Percentiles rank a stretch among this genome's conserved stretches.
Conservation (phyloP, 768 basidiomycete genomes). For the Scleroderma citrinum region DNA sequence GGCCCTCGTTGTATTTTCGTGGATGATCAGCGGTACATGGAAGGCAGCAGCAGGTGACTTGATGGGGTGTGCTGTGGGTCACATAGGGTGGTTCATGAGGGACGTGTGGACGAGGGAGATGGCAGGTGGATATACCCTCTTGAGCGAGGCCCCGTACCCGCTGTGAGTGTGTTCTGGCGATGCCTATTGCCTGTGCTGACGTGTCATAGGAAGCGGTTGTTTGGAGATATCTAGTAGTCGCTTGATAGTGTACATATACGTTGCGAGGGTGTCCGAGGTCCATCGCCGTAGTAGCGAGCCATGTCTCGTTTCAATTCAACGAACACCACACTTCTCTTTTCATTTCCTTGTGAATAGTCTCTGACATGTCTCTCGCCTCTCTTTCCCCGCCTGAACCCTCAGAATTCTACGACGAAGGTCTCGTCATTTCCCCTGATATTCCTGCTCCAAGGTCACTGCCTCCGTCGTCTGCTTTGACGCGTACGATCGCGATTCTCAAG, state of each 20-base stretch:
- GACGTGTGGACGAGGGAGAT: conserved; percentile 90
- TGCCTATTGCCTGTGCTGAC: neutral
- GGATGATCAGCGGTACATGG: conserved; percentile 80
- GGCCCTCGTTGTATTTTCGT: conserved; percentile 83
- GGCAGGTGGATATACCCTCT: conserved; percentile 64
- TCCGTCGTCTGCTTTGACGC: conserved; percentile 25
- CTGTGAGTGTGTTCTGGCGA: conserved; percentile 45
- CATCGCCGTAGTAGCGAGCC: neutral
- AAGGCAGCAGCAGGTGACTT: conserved; percentile 77
- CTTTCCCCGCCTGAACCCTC: conserved; percentile 14
- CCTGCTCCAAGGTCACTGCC: conserved; percentile 7
- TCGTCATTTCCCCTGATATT: conserved; percentile 4
- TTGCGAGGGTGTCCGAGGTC: conserved; percentile 14
- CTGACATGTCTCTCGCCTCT: conserved; percentile 16
- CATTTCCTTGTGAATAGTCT: conserved; percentile 17
- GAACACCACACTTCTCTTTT: conserved; percentile 4
- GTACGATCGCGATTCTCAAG: conserved; percentile 84
- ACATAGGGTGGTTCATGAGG: conserved; percentile 77
- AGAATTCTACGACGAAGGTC: conserved; percentile 10
- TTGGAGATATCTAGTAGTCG: conserved; percentile 44
- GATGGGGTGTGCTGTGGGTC: conserved; percentile 82
- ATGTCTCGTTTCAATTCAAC: too few species aligned
- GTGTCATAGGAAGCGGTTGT: conserved; percentile 50
- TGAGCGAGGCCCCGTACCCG: conserved; percentile 65
- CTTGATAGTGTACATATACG: neutral